phyloP scores from a whole-genome alignment of 2,329 filamentous ascomycete species.

The Clonostachys chloroleuca region DNA sequence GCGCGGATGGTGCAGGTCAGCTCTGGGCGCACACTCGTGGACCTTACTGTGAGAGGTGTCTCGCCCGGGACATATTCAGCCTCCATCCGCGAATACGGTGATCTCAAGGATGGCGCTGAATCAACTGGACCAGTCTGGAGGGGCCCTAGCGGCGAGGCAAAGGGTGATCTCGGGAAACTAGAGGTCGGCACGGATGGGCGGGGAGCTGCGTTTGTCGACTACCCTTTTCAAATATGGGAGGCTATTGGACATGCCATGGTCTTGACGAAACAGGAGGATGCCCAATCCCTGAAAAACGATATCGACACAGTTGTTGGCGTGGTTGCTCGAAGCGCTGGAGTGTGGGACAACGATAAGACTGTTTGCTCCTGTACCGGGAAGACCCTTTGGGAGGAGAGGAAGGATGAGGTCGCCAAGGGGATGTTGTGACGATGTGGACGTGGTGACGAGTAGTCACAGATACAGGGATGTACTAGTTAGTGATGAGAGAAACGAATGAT shows the following conservation, averaged over 20 bases:
- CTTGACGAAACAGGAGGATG: conserved; percentile 58
- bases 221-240: conserved; percentile 87
- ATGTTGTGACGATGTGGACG: conserved; percentile 60
- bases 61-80: conserved; percentile 77
- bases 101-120: conserved; percentile 78
- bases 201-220: conserved; percentile 77
- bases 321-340: conserved; percentile 91
- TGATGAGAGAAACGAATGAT: too few species aligned
- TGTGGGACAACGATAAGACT: conserved; percentile 98
- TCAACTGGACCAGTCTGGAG: conserved; percentile 81
- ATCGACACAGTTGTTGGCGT: conserved; percentile 86
- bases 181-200: conserved; percentile 71
- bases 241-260: conserved; percentile 92
- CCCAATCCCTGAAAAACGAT: conserved; percentile 64
- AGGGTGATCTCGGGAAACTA: conserved; percentile 65
- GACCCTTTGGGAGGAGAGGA: conserved; percentile 95
- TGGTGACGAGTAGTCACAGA: too few species aligned
- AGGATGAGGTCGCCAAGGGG: conserved; percentile 82
- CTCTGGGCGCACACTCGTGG: conserved; percentile 73
- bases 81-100: conserved; percentile 79
- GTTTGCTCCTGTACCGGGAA: conserved; percentile 98
- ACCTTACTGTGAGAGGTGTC: conserved; percentile 81
- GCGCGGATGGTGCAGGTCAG: conserved; percentile 92
- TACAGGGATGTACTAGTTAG: too few species aligned
- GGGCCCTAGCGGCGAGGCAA: conserved; percentile 7